Evolutionary conservation across 2,329 filamentous ascomycete genomes (phyloP), one percentile per base, ranked within the genome.

Genomic region (Talaromyces pinophilus): DNA sequence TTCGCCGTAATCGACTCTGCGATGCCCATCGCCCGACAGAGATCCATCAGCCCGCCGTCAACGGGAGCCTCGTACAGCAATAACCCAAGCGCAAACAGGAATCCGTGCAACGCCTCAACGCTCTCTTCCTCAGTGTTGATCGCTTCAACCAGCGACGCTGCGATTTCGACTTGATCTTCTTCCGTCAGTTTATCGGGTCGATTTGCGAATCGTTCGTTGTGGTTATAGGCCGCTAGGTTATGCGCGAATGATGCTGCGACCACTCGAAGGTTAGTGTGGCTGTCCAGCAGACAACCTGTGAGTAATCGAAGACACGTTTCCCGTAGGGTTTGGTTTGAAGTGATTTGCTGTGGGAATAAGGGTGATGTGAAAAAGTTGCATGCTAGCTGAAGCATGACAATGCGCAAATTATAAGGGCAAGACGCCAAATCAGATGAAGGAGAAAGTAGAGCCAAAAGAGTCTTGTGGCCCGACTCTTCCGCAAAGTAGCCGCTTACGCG

Each of bases 281-380:
- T 87, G 71, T 97, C 93, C 0, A 97, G 84, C 30, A 98, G 88
- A 68, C 90, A 92, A 1, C 88, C 87, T 0, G 92, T 91, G 22
- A 95, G 84, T 15, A 97, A 83, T 67, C 86, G 82, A 1, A 91
- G 87, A 33, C 94, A 81, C 0, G 87, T 82, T 1, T 81, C 75
- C 5, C 87, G 85, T 60, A 93, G 77, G 25, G 71, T 62, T 1
- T 78, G 77, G 52, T 85, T 80, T 1, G 79, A 76, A 6, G 91
- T 80, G 8, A 93, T 82, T 68, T 89, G 85, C 2, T 87, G 83
- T 0, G 88, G 82, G 72, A 90, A 96, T 0, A 96, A 82, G 0
- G 87, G 85, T 0, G 89, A 90, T 0, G 87, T 89, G 80, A 96
- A 97, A 50, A 96, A 82, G 73, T 97, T 97, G 79, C 92, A 96